phyloP scores from a whole-genome alignment of 768 basidiomycete genomes.

The Amanita pallidorosea region DNA sequence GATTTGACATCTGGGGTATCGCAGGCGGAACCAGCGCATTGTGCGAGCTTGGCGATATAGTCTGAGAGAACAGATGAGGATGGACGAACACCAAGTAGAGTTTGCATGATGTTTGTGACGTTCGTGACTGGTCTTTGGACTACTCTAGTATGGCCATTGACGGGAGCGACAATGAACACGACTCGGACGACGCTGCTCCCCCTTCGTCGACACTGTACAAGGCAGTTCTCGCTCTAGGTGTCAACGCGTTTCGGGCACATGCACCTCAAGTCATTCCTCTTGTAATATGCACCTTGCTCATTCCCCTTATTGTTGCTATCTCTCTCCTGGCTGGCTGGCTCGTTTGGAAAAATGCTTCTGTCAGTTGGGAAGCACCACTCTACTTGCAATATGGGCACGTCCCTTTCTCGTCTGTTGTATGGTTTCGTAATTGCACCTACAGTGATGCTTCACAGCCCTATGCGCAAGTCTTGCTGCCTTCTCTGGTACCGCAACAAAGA shows the following conservation, averaged over 20 bases:
- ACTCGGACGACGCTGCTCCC: neutral
- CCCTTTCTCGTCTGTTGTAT: neutral
- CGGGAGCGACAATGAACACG: neutral
- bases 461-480: constrained; percentile 41
- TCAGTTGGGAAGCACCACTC: constrained; percentile 57
- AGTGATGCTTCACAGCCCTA: constrained; percentile 62
- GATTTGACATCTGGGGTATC: constrained; percentile 58
- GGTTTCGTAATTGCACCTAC: constrained; percentile 6
- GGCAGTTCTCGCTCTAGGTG: constrained; percentile 11
- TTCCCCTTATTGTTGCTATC: constrained; percentile 51
- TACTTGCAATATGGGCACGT: constrained; percentile 77
- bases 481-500: constrained; percentile 48
- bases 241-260: constrained; percentile 34
- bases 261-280: constrained; percentile 60
- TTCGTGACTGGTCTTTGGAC: neutral
- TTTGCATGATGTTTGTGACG: constrained; percentile 11
- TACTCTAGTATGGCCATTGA: too few species aligned
- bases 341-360: constrained; percentile 65
- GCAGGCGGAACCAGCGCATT: constrained; percentile 11
- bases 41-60: constrained; percentile 29
- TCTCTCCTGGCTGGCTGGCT: constrained; percentile 61
- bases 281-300: constrained; percentile 43
- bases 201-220: constrained; percentile 9
- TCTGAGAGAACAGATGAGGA: constrained; percentile 30
- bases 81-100: constrained; percentile 44